phyloP scores from a whole-genome alignment of 805 yeast species.

The Candida ficus region DNA sequence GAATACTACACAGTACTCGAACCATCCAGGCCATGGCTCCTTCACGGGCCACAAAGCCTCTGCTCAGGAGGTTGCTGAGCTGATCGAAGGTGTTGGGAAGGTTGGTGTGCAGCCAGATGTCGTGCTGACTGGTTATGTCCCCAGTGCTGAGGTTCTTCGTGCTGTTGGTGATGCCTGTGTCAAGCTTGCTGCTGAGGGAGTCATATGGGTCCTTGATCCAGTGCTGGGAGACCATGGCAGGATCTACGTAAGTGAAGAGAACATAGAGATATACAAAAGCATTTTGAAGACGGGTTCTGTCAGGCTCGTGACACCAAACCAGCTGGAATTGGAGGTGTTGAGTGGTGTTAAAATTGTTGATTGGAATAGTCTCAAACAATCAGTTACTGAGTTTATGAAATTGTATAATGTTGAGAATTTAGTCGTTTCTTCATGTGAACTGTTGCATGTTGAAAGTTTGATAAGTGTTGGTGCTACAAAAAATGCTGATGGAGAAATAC shows the following conservation, averaged over 20 bases:
- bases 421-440: slow-evolving; percentile 53
- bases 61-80: slow-evolving; percentile 39
- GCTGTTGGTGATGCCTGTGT: slow-evolving; percentile 41
- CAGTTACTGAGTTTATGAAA: slow-evolving; percentile 38
- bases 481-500: not conserved
- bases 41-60: slow-evolving; percentile 54
- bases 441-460: slow-evolving; percentile 26
- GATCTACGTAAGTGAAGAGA: slow-evolving; percentile 61
- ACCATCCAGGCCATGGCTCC: slow-evolving; percentile 84
- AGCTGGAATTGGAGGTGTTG: slow-evolving; percentile 63
- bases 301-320: slow-evolving; percentile 63
- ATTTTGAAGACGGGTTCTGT: slow-evolving; percentile 41
- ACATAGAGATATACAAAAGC: slow-evolving; percentile 46
- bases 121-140: slow-evolving; percentile 75
- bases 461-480: slow-evolving; percentile 35
- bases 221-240: slow-evolving; percentile 88
- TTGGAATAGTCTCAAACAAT: slow-evolving; percentile 31
- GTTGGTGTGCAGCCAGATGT: slow-evolving; percentile 47
- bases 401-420: slow-evolving; percentile 43
- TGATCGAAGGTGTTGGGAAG: slow-evolving; percentile 51
- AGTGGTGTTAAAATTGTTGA: slow-evolving; percentile 40
- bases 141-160: slow-evolving; percentile 51
- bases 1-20: slow-evolving; percentile 84
- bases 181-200: slow-evolving; percentile 9
- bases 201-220: slow-evolving; percentile 77